A percentile compares a stretch with the other conserved stretches of the same genome.
phyloP scores from a whole-genome alignment of 169 alveolate species.

The Eimeria acervulina region DNA sequence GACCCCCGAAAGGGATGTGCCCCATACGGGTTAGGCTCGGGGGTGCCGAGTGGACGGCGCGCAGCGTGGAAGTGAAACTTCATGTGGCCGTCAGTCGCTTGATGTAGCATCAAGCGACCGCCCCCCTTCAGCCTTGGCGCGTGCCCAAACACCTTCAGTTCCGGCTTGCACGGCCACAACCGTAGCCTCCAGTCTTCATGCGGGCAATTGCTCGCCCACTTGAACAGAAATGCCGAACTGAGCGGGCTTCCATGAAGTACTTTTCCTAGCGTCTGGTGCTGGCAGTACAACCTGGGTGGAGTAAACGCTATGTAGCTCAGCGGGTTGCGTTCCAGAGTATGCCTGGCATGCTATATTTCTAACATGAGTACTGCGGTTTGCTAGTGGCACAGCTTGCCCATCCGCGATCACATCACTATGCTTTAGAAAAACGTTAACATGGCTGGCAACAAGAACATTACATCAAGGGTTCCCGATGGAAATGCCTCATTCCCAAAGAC shows the following conservation, averaged over 20 bases:
- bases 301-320: background rate
- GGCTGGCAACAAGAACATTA: constrained; percentile 18
- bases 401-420: background rate
- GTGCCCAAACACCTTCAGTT: background rate
- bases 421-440: too few relatives aligned
- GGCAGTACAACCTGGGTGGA: background rate
- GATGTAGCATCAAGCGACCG: background rate
- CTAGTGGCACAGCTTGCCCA: too few relatives aligned
- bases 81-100: background rate
- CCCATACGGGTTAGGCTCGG: background rate
- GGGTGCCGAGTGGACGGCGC: background rate
- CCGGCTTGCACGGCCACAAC: background rate
- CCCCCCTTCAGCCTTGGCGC: background rate
- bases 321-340: background rate
- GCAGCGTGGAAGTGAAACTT: background rate
- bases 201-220: background rate
- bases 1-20: background rate
- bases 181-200: background rate
- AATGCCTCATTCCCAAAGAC: background rate
- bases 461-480: background rate
- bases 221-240: background rate
- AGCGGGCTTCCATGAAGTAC: background rate
- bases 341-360: background rate
- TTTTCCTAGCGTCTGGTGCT: background rate
- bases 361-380: background rate